Evolutionary conservation across 2,329 filamentous ascomycete genomes (phyloP), one percentile per base, ranked within the genome.

Genomic region (Colletotrichum sp.): DNA sequence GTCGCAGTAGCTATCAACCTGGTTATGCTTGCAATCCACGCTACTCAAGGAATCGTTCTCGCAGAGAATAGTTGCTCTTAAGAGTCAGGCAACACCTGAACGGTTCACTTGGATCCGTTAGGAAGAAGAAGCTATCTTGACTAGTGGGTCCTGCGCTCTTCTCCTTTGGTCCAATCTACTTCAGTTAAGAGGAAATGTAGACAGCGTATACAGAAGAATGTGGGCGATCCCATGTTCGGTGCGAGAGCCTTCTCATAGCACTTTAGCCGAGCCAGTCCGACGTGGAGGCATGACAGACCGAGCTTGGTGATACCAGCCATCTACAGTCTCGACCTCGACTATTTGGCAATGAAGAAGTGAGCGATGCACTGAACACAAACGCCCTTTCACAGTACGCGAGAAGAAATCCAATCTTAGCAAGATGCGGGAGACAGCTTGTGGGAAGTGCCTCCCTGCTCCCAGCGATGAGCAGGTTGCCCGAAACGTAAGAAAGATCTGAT

Each of bases 341-440:
- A 49, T 1, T n/a, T 49, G 18, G 39, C 10, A 6, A 1, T 49
- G 1, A n/a, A 49, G 6, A n/a, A 0, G 2, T 49, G 18, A 49
- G 0, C 39, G 18, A 0, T 3, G 6, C 39, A n/a, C 39, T 49
- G 18, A 49, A 49, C 18, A n/a, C 18, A n/a, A 12, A 21, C 5
- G 18, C 39, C 18, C 39, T 21, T 18, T 3, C 18, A 6, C 39
- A n/a, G 1, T 1, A 2, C 6, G 2, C 12, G 44, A 13, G n/a
- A 52, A 52, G 10, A 52, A 12, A 21, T 8, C 0, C 18, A n/a
- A n/a, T 49, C n/a, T 49, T 1, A 4, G 10, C 6, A 4, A 24
- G 44, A 52, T 52, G 44, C 4, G 0, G 12, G 9, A 52, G 44
- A 0, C n/a, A 52, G n/a, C 44, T 21, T 2, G 10, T 52, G 8